phyloP scores from a whole-genome alignment of 768 basidiomycete species.

The Auricularia cornea region DNA sequence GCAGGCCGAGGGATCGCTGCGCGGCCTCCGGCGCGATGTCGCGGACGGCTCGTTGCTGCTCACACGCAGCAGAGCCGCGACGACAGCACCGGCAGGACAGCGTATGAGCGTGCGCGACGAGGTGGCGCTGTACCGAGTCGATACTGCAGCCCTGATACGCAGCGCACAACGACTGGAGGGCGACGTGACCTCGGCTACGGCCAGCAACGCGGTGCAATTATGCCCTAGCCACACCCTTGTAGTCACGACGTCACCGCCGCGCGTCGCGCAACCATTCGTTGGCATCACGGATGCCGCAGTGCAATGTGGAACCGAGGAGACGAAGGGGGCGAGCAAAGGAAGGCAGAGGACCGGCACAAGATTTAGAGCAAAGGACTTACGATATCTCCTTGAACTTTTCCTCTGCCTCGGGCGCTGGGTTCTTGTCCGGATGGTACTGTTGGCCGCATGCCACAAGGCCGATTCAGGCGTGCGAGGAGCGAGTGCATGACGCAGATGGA shows the following conservation, averaged over 20 bases:
- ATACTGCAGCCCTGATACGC: no score
- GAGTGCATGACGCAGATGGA: constrained; percentile 4
- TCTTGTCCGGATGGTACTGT: constrained; percentile 94
- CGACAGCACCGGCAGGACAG: no score
- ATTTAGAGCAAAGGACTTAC: constrained; percentile 27
- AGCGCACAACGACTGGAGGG: no score
- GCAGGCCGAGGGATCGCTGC: neutral
- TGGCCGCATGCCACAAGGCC: neutral
- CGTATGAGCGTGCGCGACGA: no score
- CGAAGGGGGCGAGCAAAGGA: no score
- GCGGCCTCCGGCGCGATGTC: no score
- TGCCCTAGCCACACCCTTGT: constrained; percentile 1
- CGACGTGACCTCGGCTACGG: no score
- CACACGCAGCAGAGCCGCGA: no score
- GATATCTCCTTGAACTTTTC: constrained; percentile 97
- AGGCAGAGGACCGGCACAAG: neutral
- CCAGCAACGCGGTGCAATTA: neutral
- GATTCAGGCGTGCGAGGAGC: neutral
- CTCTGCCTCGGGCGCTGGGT: constrained; percentile 84
- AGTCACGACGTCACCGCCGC: neutral
- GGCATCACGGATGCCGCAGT: no score
- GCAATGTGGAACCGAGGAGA: neutral
- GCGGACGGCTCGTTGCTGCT: no score
- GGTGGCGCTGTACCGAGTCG: no score
- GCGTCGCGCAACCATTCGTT: no score